These are phyloP conservation scores for Sporothrix euskadiensis DNA, from an alignment of 2,329 filamentous ascomycete species.

Conservation along the genomic window DNA sequence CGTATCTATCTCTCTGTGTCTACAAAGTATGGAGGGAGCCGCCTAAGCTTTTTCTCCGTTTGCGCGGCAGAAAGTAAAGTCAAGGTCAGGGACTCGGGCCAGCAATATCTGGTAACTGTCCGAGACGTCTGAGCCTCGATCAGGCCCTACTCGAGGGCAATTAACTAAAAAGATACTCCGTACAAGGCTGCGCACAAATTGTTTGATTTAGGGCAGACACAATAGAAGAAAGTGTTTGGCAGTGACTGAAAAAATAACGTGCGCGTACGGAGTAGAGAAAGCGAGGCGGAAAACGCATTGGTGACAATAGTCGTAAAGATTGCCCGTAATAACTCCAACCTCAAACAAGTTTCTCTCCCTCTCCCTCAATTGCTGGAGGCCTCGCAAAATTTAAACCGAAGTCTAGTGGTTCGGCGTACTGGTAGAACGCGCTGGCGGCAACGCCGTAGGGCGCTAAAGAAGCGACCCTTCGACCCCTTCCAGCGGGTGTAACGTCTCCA, in stretches of 20 bases:
- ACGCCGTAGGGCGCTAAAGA: constrained; percentile 13
- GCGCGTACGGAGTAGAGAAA: neutral
- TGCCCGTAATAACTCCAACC: neutral
- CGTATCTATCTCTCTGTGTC: neutral
- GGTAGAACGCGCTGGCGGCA: neutral
- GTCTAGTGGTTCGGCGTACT: neutral
- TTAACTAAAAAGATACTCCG: no score
- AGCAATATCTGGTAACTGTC: neutral
- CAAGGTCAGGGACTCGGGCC: neutral
- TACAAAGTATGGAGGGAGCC: neutral
- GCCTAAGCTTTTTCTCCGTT: neutral
- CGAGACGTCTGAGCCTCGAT: constrained; percentile 11
- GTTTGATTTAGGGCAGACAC: neutral
- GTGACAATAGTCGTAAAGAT: neutral
- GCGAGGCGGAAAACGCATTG: neutral
- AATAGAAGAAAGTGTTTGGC: neutral
- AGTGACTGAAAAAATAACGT: no score
- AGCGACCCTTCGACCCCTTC: neutral
- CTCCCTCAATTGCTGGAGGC: neutral
- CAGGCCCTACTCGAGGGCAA: neutral
- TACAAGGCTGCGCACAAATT: neutral
- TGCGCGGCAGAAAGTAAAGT: neutral
- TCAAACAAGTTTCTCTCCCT: neutral
- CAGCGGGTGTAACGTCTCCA: neutral
- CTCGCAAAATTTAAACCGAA: constrained; percentile 14